phyloP scores from a whole-genome alignment of 805 yeast species.

The Torulaspora microellipsoides region DNA sequence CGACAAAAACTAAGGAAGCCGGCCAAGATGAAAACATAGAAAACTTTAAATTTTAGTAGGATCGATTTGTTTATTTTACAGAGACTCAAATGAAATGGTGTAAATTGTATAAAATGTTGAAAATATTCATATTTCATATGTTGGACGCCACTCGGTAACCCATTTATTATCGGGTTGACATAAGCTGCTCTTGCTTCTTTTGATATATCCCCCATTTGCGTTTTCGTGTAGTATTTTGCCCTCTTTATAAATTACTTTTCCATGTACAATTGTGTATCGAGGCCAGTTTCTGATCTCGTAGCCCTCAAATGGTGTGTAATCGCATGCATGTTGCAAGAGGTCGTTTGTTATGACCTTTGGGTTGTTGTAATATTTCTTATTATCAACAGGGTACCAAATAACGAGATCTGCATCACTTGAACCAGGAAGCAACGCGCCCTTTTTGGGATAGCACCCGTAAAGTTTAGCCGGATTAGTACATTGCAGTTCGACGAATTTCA shows the following conservation, averaged over 20 bases:
- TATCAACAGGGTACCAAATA: constrained; percentile 43
- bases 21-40: constrained; percentile 13
- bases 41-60: constrained; percentile 22
- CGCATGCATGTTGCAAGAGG: constrained; percentile 37
- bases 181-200: constrained; percentile 11
- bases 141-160: constrained; percentile 15
- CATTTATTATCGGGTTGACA: constrained; percentile 10
- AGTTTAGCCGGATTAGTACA: constrained; percentile 44
- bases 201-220: constrained; percentile 14
- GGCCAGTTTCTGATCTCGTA: constrained; percentile 44
- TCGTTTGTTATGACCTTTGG: constrained; percentile 20
- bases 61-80: neutral
- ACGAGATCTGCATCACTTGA: constrained; percentile 44
- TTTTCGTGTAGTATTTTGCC: constrained; percentile 21
- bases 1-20: constrained; percentile 1
- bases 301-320: constrained; percentile 40
- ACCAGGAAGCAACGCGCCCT: constrained; percentile 44
- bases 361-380: constrained; percentile 23
- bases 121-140: constrained; percentile 1
- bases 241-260: constrained; percentile 34
- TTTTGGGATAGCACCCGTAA: constrained; percentile 40
- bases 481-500: constrained; percentile 42
- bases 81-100: neutral
- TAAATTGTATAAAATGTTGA: neutral
- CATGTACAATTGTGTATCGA: constrained; percentile 40